A percentile compares a stretch with the other conserved stretches of the same genome.
Evolutionary conservation across 129 eudicot genomes (phyloP).

Genomic region (Gnaphalium uliginosum): DNA sequence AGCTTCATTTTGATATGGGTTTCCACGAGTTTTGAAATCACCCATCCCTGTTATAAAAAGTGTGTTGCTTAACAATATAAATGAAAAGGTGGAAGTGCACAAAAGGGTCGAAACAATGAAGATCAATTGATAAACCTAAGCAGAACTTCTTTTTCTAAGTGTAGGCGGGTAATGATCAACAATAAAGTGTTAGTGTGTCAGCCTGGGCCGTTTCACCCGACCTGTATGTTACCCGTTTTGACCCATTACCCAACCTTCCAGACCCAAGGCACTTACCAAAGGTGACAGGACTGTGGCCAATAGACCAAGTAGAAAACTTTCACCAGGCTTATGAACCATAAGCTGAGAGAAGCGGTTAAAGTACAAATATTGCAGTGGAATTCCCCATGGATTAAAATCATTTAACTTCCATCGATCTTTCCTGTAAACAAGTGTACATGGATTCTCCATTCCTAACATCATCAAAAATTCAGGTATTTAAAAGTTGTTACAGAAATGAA

Average conservation of each 20-base stretch:
- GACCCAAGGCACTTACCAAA: too few species aligned
- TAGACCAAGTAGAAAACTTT: slow-evolving; percentile 47
- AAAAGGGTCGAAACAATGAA: too few species aligned
- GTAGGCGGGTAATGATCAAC: too few species aligned
- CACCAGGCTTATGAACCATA: slow-evolving; percentile 65
- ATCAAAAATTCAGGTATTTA: background rate
- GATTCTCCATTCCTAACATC: slow-evolving; percentile 44
- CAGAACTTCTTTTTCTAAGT: too few species aligned
- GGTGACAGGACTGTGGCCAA: too few species aligned
- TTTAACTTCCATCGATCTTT: slow-evolving; percentile 53
- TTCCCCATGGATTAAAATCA: slow-evolving; percentile 65
- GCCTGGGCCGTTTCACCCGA: too few species aligned
- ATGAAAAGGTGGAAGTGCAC: too few species aligned
- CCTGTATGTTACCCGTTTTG: too few species aligned
- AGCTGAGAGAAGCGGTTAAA: slow-evolving; percentile 62
- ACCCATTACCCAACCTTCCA: too few species aligned
- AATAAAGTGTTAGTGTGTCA: too few species aligned
- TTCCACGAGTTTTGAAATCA: slow-evolving; percentile 58
- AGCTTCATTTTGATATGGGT: slow-evolving; percentile 38
- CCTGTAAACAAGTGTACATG: slow-evolving; percentile 56
- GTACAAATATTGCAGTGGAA: slow-evolving; percentile 43
- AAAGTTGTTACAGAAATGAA: background rate
- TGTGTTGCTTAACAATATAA: background rate
- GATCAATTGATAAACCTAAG: too few species aligned
- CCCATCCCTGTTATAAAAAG: slow-evolving; percentile 53